A percentile compares a stretch with the other conserved stretches of the same genome.
phyloP scores from a whole-genome alignment of 2,329 filamentous ascomycete species.

The Aspergillus ochraceus region DNA sequence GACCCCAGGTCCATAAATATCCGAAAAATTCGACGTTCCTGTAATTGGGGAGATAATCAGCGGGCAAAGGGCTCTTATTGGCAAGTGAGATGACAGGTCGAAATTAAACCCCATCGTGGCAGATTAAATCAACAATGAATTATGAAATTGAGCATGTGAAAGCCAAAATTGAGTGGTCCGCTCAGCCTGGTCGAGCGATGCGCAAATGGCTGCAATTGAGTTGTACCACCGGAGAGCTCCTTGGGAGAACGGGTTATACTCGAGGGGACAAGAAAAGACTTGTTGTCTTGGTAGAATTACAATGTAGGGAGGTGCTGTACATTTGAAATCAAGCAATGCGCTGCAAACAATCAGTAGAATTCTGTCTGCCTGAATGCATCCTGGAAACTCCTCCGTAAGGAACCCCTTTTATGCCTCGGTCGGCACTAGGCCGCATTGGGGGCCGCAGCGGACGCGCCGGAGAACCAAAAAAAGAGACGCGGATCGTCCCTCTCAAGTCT shows the following conservation, averaged over 20 bases:
- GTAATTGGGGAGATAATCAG: background rate
- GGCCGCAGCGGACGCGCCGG: slow-evolving; percentile 25
- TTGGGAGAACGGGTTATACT: too few relatives aligned
- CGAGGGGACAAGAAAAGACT: too few relatives aligned
- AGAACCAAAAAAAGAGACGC: slow-evolving; percentile 16
- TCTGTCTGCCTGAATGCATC: background rate
- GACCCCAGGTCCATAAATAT: background rate
- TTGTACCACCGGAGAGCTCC: background rate
- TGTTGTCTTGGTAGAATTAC: too few relatives aligned
- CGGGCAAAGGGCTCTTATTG: background rate
- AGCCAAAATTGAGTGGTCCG: background rate
- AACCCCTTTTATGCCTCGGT: slow-evolving; percentile 28
- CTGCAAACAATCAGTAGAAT: background rate
- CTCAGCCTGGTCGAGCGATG: background rate
- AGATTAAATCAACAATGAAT: background rate
- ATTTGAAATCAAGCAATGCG: background rate
- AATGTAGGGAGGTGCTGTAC: too few relatives aligned
- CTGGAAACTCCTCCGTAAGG: background rate
- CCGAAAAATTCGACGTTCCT: background rate
- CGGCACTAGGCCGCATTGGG: slow-evolving; percentile 27
- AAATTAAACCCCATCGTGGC: background rate
- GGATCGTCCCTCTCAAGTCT: too few relatives aligned
- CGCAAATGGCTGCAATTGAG: background rate
- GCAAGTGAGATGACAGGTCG: background rate
- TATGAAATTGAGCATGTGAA: background rate